Evolutionary conservation across 2,329 filamentous ascomycete species (phyloP).

Genomic region (Penicillium oxalicum): DNA sequence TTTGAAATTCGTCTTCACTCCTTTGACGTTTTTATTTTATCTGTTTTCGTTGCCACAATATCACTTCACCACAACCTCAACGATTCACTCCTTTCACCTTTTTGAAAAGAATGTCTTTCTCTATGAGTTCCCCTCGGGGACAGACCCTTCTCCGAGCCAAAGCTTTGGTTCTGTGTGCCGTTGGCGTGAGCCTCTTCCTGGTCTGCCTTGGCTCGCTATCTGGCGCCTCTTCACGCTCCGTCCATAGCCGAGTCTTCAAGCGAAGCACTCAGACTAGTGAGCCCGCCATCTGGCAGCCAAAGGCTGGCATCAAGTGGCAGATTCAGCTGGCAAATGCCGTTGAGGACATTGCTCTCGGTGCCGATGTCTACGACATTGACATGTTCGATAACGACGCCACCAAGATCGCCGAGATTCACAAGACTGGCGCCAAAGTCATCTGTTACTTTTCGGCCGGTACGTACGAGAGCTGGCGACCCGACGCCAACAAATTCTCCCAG

Average conservation of each 20-base stretch:
- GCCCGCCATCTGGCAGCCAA: constrained; percentile 47
- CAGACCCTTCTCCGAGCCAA: not conserved
- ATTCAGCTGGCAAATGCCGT: constrained; percentile 49
- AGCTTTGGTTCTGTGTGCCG: not conserved
- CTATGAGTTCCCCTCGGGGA: not conserved
- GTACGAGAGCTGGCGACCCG: constrained; percentile 58
- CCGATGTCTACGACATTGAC: constrained; percentile 57
- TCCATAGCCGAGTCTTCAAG: not conserved
- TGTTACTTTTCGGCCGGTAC: constrained; percentile 72
- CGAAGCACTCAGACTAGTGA: not conserved
- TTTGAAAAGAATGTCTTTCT: not conserved
- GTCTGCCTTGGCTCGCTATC: not conserved
- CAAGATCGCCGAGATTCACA: constrained; percentile 46
- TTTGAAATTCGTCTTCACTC: not conserved
- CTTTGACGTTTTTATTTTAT: not conserved
- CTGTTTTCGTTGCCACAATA: too few relatives aligned
- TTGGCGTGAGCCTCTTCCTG: not conserved
- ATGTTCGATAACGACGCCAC: constrained; percentile 50
- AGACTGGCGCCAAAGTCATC: constrained; percentile 55
- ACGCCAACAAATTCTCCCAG: constrained; percentile 51
- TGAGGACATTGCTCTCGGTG: constrained; percentile 44
- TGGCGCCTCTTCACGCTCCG: not conserved
- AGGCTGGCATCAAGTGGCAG: constrained; percentile 53
- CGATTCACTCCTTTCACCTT: not conserved
- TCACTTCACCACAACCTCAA: too few relatives aligned